A percentile compares a stretch with the other conserved stretches of the same genome.
phyloP scores from a whole-genome alignment of 148 eudicot genomes.

The Beta vulgaris region DNA sequence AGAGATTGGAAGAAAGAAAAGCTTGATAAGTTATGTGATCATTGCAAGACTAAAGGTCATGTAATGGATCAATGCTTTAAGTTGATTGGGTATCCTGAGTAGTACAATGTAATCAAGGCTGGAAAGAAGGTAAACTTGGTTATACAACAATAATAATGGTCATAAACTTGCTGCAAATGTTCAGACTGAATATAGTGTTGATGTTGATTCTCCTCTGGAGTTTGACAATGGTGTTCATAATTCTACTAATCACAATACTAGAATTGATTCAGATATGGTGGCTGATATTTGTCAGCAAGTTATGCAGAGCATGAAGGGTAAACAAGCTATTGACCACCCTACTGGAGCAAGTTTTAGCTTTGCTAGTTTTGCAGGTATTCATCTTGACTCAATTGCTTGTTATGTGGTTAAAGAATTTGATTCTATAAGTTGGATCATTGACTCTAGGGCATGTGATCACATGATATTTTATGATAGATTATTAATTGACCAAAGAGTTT shows the following conservation, averaged over 20 bases:
- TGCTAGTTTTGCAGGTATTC: background rate
- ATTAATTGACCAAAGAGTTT: fast-evolving
- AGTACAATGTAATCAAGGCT: background rate
- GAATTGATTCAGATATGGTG: background rate
- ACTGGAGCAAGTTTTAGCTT: background rate
- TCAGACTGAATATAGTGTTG: too few species aligned
- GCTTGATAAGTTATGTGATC: background rate
- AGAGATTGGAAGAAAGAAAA: background rate
- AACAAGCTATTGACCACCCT: background rate
- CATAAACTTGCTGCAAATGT: too few species aligned
- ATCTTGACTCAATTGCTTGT: background rate
- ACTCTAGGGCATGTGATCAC: background rate
- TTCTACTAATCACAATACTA: background rate
- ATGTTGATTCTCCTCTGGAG: background rate
- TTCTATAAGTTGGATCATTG: background rate
- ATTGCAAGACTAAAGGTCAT: background rate
- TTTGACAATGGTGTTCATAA: background rate
- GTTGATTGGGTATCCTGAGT: background rate
- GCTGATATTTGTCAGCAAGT: background rate
- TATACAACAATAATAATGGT: too few species aligned
- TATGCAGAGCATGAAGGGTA: background rate
- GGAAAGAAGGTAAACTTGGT: too few species aligned
- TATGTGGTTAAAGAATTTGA: background rate
- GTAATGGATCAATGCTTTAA: background rate
- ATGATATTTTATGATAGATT: background rate